Conservation (phyloP, 495 filamentous ascomycete genomes). For the Daldinia childiae region DNA sequence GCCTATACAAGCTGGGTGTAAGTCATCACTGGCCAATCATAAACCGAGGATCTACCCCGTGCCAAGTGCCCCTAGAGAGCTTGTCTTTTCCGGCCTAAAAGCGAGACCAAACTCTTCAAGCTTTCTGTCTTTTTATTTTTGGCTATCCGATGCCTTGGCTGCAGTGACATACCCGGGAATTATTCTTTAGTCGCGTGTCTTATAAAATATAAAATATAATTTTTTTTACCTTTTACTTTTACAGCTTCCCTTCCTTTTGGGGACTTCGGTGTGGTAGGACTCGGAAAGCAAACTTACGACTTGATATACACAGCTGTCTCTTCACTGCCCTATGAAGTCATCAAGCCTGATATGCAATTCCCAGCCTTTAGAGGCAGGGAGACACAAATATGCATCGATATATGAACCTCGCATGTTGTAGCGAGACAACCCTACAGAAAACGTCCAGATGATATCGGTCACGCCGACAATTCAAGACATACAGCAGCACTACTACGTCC, state of each 20-base stretch:
- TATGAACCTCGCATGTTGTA: background rate
- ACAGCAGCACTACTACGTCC: background rate
- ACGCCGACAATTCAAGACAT: conserved; percentile 33
- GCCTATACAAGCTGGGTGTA: background rate
- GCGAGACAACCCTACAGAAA: conserved; percentile 8
- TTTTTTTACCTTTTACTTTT: background rate
- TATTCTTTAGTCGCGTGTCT: background rate
- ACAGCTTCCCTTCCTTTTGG: background rate
- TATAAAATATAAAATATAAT: too few species aligned
- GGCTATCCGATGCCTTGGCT: background rate
- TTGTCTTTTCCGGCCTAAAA: conserved; percentile 12
- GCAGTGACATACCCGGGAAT: background rate
- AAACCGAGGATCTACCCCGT: conserved; percentile 32
- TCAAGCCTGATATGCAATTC: background rate
- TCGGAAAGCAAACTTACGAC: background rate
- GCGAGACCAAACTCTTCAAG: conserved; percentile 16
- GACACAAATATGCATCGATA: background rate
- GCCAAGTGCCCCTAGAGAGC: conserved; percentile 26
- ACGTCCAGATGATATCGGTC: conserved; percentile 13
- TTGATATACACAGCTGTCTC: too few species aligned
- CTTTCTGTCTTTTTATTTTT: conserved; percentile 18
- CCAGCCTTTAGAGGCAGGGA: background rate
- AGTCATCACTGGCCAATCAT: conserved; percentile 18
- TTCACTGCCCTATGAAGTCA: background rate
- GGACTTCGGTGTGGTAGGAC: background rate